Base-by-base conservation (phyloP, 176 grass and related monocot species). In the Paspalum vaginatum region DNA sequence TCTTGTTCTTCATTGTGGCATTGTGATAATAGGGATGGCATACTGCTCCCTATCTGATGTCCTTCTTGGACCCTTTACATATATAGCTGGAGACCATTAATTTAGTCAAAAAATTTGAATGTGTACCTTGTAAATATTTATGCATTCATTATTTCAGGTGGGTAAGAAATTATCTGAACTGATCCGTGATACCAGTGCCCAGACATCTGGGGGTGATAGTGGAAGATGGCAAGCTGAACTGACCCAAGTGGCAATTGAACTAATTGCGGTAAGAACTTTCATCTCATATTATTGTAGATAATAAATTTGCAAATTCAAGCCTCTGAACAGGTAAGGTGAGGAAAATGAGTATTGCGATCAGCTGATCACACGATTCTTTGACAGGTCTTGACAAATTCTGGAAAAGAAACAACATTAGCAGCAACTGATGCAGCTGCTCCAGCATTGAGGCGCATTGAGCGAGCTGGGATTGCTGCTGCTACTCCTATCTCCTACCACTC, bases 161-260 rank as follows among this genome's bases (percentile, higher is more conserved):
- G 96, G 96, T 9, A 99, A 99, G 88, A 99, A 93, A 75, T 83
- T 99, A 71, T 99, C 96, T 76, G 96, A 99, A 86, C 72, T 99
- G 39, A 99, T 99, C 61, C 91, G 92, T 44, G 96, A 99, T 80
- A 91, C 88, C 24, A 83, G 90, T 39, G 72, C 88, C 39, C 96
- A 99, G 76, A 71, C 90, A 81, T 91, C 90, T 55, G 96, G 92
- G 66, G 84, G 76, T 61, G 96, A 93, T 69, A 89, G 76, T 77
- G 84, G 70, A 52, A 95, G 96, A 91, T 99, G 92, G 96, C 93
- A 95, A 91, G 78, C 85, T 85, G 96, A 99, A 82, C 84, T 99
- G 65, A 89, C 86, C 44, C 93, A 93, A 82, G 92, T 99, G 78
- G 90, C 96, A 72, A 94, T 99, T 79, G 96, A 99, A 68, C 78